Conservation (phyloP, 345 rosid species). For the Pistacia integerrima region DNA sequence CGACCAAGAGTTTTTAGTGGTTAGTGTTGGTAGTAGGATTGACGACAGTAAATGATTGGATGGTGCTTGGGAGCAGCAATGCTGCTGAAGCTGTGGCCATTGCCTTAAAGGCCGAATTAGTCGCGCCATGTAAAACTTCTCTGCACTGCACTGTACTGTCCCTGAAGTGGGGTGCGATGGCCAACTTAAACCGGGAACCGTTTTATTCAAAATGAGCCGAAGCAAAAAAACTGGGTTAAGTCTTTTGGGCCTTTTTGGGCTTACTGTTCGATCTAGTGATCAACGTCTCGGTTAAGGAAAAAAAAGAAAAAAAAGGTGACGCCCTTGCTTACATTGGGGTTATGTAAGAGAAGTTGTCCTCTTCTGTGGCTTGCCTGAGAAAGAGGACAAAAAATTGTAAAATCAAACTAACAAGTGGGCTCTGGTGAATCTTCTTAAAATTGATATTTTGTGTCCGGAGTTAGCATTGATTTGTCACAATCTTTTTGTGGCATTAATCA, state of each 20-base stretch:
- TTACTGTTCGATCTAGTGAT: background rate
- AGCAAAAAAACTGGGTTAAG: background rate
- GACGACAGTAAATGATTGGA: constrained; percentile 17
- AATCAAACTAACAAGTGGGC: no score
- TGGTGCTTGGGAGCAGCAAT: constrained; percentile 15
- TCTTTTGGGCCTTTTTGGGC: background rate
- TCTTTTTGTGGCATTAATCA: no score
- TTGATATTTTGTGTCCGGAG: no score
- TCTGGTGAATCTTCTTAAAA: no score
- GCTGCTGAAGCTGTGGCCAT: constrained; percentile 31
- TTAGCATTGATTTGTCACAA: no score
- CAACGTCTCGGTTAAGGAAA: no score
- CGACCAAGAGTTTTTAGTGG: constrained; percentile 16
- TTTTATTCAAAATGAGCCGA: background rate
- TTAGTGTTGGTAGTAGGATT: constrained; percentile 15
- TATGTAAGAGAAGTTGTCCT: no score
- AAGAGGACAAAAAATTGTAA: no score
- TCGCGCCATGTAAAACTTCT: constrained; percentile 38
- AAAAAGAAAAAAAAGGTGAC: no score
- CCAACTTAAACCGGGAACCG: background rate
- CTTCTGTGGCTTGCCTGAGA: no score
- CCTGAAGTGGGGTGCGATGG: no score
- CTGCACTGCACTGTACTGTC: background rate
- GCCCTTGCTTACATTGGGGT: no score
- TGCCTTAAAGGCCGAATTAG: constrained; percentile 48